A percentile compares a stretch with the other conserved stretches of the same genome.
phyloP scores from a whole-genome alignment of 805 yeast species.

The Candida suzukii region DNA sequence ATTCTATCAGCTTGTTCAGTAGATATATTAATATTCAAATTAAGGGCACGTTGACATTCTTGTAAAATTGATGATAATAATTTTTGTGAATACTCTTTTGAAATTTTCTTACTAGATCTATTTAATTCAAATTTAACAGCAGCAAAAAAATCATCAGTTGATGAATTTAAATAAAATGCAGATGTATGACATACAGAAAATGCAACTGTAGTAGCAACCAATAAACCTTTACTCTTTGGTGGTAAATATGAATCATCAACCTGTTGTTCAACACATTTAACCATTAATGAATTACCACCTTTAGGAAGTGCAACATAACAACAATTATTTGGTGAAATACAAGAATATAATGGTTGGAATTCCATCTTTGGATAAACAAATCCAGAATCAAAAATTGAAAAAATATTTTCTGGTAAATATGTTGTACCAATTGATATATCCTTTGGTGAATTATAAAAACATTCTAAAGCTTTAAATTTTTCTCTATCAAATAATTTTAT shows the following conservation, averaged over 20 bases:
- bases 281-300: conserved; percentile 13
- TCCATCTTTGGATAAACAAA: conserved; percentile 36
- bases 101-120: conserved; percentile 13
- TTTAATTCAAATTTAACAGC: conserved; percentile 44
- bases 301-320: conserved; percentile 29
- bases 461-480: conserved; percentile 16
- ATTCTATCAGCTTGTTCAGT: conserved; percentile 73
- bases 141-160: conserved; percentile 63
- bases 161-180: conserved; percentile 60
- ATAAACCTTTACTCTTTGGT: conserved; percentile 21
- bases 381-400: conserved; percentile 47
- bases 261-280: conserved; percentile 15
- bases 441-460: conserved; percentile 2
- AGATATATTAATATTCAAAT: conserved; percentile 60
- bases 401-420: conserved; percentile 25
- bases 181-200: conserved; percentile 62
- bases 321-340: conserved; percentile 46
- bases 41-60: conserved; percentile 72
- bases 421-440: conserved; percentile 5
- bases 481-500: conserved; percentile 39
- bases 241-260: conserved; percentile 10
- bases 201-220: conserved; percentile 44
- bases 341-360: conserved; percentile 26
- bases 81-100: conserved; percentile 21
- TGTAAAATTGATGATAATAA: conserved; percentile 39